phyloP scores from a whole-genome alignment of 768 basidiomycete species.

The Rhodotorula paludigena region DNA sequence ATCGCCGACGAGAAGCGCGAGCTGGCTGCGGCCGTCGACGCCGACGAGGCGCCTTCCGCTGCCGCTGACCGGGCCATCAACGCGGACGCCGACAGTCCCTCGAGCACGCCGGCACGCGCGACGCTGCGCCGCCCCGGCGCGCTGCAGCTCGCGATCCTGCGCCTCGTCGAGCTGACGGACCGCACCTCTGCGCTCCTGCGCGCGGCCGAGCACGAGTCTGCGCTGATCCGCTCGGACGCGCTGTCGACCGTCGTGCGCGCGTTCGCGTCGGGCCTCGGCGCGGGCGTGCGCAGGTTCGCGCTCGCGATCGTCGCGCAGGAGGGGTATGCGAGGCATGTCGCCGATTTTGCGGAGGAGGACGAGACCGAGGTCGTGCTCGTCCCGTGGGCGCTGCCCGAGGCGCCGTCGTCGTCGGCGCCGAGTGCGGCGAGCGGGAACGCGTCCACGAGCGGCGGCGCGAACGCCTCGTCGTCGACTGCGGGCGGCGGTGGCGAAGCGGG shows the following conservation, averaged over 20 bases:
- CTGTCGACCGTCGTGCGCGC: slow-evolving; percentile 46
- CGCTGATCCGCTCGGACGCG: slow-evolving; percentile 65
- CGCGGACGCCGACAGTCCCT: not conserved
- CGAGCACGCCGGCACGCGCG: too few species aligned
- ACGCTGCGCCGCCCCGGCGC: too few species aligned
- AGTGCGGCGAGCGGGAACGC: too few species aligned
- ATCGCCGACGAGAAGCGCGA: not conserved
- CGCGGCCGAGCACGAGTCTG: slow-evolving; percentile 61
- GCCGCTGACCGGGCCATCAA: not conserved
- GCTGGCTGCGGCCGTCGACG: not conserved
- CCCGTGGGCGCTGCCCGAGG: slow-evolving; percentile 67
- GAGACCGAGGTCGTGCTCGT: slow-evolving; percentile 71
- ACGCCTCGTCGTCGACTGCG: not conserved
- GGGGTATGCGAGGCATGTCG: slow-evolving; percentile 64
- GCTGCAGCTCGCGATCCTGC: slow-evolving; percentile 57
- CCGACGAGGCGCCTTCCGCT: slow-evolving; percentile 2
- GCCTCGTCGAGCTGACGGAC: slow-evolving; percentile 80
- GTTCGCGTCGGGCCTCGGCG: slow-evolving; percentile 21
- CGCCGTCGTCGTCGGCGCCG: not conserved
- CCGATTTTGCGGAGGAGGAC: slow-evolving; percentile 46
- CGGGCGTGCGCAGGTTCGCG: slow-evolving; percentile 51
- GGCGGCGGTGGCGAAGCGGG: slow-evolving; percentile 26
- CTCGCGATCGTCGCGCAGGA: slow-evolving; percentile 69
- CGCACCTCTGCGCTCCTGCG: slow-evolving; percentile 84
- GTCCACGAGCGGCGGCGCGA: not conserved